A percentile compares a stretch with the other conserved stretches of the same genome.
Conservation (phyloP, 495 filamentous ascomycete species). For the Penicillium dipodomyicola region DNA sequence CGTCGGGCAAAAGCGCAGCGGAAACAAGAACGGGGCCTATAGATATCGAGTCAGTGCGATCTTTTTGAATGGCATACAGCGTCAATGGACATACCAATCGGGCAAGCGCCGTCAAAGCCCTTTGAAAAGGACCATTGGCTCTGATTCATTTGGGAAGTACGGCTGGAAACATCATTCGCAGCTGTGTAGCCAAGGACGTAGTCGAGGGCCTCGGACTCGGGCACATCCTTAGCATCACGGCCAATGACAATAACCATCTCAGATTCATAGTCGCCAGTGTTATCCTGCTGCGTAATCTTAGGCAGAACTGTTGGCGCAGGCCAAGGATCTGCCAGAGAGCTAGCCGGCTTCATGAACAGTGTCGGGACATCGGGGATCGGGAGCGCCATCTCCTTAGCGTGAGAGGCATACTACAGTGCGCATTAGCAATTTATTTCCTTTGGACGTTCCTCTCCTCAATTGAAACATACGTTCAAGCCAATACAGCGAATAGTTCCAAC, state of each 20-base stretch:
- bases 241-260: conserved; percentile 79
- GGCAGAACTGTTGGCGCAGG: conserved; percentile 66
- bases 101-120: conserved; percentile 79
- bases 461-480: conserved; percentile 61
- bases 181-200: conserved; percentile 79
- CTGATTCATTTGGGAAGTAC: conserved; percentile 75
- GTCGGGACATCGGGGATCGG: conserved; percentile 70
- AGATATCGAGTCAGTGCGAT: background rate
- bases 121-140: conserved; percentile 81
- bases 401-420: conserved; percentile 58
- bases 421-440: background rate
- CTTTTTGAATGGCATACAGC: background rate
- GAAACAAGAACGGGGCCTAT: conserved; percentile 56
- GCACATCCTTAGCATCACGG: conserved; percentile 62
- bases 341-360: conserved; percentile 78
- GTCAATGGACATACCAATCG: conserved; percentile 52
- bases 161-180: conserved; percentile 78
- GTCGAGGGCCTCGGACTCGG: conserved; percentile 65
- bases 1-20: conserved; percentile 56
- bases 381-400: conserved; percentile 73
- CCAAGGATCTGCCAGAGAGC: conserved; percentile 65
- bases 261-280: conserved; percentile 75
- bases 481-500: conserved; percentile 62
- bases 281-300: conserved; percentile 52
- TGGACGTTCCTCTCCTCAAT: background rate